Base-by-base conservation (phyloP, 345 rosid species). In the Gossypium australe region DNA sequence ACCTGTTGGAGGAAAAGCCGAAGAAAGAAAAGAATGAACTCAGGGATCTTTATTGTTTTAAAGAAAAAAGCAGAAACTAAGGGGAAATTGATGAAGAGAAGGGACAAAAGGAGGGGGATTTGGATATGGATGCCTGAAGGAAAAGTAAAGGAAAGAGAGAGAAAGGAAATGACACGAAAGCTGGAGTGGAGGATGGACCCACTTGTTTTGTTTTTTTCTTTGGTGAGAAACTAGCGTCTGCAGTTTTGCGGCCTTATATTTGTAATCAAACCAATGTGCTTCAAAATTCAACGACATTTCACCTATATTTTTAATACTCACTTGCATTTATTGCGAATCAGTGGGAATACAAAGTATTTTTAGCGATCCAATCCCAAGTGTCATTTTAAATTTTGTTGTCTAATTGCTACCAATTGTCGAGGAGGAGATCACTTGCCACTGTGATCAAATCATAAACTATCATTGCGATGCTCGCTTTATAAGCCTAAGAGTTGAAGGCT, bases 1-100 rank as follows among this genome's bases (percentile, higher is more conserved):
- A 77, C 80, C 80, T 77, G 76, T 2, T 53, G 20, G 75, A 22
- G 18, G 71, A 77, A 77, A 77, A 51, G 56, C 45, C 3, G 9
- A 22, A 44, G 62, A 52, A 34, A 63, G 17, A 14, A 27, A 11
- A 1, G 10, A 74, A n/a, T 0, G 52, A 49, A 7, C 9, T 1
- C 7, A 53, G 24, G 58, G 22, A 53, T 53, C 18, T 53, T 34
- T 53, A 16, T 53, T n/a, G 22, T 9, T 53, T 53, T 18, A n/a
- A 53, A 17, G 41, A 34, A 34, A 34, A 34, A 34, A 34, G 41
- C 10, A 53, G 58, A 17, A 53, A 53, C 22, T 2, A 27, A 49
- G 7, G 4, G 27, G 2, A 17, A 7, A n/a, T 17, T 25, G 70
- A 47, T 62, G 45, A 43, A 3, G 29, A 45, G 12, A 44, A 58